Evolutionary conservation across 1,139 yeast genomes (phyloP).

Genomic region (Eremothecium gossypii): DNA sequence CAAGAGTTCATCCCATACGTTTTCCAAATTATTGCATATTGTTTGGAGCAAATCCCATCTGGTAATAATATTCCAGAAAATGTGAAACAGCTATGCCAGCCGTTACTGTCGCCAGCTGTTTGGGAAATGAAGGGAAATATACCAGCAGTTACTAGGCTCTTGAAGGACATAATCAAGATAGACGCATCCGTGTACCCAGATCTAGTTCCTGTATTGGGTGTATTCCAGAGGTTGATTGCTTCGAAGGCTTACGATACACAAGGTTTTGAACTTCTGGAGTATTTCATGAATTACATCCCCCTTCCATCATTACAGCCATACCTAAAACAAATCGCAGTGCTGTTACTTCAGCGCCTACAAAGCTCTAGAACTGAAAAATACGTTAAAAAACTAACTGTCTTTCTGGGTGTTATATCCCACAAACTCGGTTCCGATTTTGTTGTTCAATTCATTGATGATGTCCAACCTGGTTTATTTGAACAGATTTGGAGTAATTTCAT

Average conservation of each 20-base stretch:
- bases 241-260: conserved; percentile 70
- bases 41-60: conserved; percentile 56
- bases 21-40: conserved; percentile 75
- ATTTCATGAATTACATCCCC: conserved; percentile 53
- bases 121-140: conserved; percentile 94
- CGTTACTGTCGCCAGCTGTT: conserved; percentile 74
- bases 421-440: conserved; percentile 37
- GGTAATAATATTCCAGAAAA: conserved; percentile 46
- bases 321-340: conserved; percentile 61
- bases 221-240: conserved; percentile 87
- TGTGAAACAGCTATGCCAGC: conserved; percentile 61
- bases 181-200: conserved; percentile 47
- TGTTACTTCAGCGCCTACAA: conserved; percentile 73
- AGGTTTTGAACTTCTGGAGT: conserved; percentile 79
- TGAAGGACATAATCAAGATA: conserved; percentile 60
- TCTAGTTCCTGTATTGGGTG: conserved; percentile 79
- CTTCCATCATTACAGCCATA: conserved; percentile 42
- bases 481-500: conserved; percentile 57
- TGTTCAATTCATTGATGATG: conserved; percentile 34
- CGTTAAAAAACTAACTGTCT: conserved; percentile 61
- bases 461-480: conserved; percentile 40
- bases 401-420: conserved; percentile 41
- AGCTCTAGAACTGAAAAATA: conserved; percentile 74
- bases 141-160: conserved; percentile 80
- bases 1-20: conserved; percentile 92